These are phyloP conservation scores for Beauveria sp. DNA, from an alignment of 2,329 filamentous ascomycete species.

Conservation along the genomic window DNA sequence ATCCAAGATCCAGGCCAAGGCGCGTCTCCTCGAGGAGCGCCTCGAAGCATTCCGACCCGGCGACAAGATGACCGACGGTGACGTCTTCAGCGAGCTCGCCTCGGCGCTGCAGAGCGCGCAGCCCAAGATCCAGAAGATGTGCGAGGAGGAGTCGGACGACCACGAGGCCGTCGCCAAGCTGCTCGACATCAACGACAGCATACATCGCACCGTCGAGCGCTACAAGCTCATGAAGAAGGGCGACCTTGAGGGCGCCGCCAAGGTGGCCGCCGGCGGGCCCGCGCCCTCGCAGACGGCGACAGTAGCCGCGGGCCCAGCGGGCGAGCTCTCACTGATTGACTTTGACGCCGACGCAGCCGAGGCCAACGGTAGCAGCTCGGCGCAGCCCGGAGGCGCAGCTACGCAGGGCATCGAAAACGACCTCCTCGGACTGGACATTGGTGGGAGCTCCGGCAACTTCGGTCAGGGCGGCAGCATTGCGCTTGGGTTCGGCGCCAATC, in stretches of 20 bases:
- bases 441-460: slow-evolving; percentile 51
- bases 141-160: slow-evolving; percentile 96
- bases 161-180: slow-evolving; percentile 92
- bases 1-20: slow-evolving; percentile 90
- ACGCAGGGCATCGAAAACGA: slow-evolving; percentile 67
- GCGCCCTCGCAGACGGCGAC: slow-evolving; percentile 46
- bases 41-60: slow-evolving; percentile 76
- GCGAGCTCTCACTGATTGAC: slow-evolving; percentile 90
- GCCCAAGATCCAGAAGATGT: slow-evolving; percentile 99
- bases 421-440: slow-evolving; percentile 78
- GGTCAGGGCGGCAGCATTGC: slow-evolving; percentile 76
- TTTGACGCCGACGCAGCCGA: slow-evolving; percentile 63
- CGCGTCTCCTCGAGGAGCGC: slow-evolving; percentile 84
- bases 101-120: slow-evolving; percentile 86
- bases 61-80: slow-evolving; percentile 64
- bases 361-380: slow-evolving; percentile 36
- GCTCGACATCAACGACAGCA: slow-evolving; percentile 96
- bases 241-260: slow-evolving; percentile 70
- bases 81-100: slow-evolving; percentile 76
- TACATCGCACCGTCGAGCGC: slow-evolving; percentile 90
- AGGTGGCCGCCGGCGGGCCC: slow-evolving; percentile 72
- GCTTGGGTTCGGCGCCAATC: slow-evolving; percentile 66
- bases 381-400: slow-evolving; percentile 42
- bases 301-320: slow-evolving; percentile 36
- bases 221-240: slow-evolving; percentile 97